Conservation (phyloP, 371 early-diverging fungal genomes). For the Syncephalastrum sp. region DNA sequence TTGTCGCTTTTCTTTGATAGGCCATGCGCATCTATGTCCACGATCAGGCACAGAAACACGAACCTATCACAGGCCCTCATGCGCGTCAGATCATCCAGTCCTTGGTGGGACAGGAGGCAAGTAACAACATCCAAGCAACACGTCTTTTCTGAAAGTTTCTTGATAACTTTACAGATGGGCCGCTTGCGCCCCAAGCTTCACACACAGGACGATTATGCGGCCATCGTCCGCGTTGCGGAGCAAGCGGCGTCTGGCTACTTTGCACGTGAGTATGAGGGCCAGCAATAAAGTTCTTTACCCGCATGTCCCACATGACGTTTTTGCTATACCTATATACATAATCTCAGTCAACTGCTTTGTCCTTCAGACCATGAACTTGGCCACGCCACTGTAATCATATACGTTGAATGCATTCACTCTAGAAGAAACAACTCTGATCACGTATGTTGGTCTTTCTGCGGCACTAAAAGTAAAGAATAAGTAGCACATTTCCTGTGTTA, state of each 20-base stretch:
- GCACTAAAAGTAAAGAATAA: too few species aligned
- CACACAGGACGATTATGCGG: slow-evolving; percentile 1
- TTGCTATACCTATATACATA: too few species aligned
- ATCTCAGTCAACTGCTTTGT: too few species aligned
- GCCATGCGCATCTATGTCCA: slow-evolving; percentile 37
- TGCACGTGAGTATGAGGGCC: slow-evolving; percentile 23
- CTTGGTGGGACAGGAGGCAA: slow-evolving; percentile 28
- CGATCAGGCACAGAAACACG: slow-evolving; percentile 18
- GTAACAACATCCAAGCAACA: not conserved
- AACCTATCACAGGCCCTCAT: slow-evolving; percentile 25
- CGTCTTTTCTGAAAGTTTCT: not conserved
- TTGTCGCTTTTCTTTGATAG: slow-evolving; percentile 4
- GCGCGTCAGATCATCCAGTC: slow-evolving; percentile 22
- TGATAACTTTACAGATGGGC: slow-evolving; percentile 4
- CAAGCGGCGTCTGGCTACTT: slow-evolving; percentile 24
- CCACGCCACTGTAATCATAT: too few species aligned
- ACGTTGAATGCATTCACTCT: too few species aligned
- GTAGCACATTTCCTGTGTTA: too few species aligned
- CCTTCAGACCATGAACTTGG: too few species aligned
- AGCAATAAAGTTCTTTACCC: not conserved
- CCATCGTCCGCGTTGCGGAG: slow-evolving; percentile 12
- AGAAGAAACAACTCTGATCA: too few species aligned
- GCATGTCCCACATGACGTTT: too few species aligned
- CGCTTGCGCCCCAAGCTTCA: slow-evolving; percentile 1
- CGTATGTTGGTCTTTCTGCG: too few species aligned